phyloP scores from a whole-genome alignment of 2,329 filamentous ascomycete genomes.

The Fusarium chaquense region DNA sequence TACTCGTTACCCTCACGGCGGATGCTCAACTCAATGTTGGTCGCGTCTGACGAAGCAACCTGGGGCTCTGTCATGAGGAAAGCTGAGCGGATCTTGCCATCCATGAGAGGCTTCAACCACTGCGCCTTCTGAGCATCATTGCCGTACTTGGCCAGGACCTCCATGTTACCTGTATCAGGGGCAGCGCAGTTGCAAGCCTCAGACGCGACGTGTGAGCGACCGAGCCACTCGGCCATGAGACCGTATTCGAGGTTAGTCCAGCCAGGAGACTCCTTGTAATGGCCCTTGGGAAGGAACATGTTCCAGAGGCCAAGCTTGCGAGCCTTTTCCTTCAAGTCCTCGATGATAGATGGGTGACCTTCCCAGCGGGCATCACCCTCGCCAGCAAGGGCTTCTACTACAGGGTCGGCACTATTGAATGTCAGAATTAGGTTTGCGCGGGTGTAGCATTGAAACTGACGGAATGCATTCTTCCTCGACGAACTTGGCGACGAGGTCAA shows the following conservation, averaged over 20 bases:
- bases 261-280: conserved; percentile 95
- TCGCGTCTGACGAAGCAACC: conserved; percentile 89
- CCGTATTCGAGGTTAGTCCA: conserved; percentile 97
- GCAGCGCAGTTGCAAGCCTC: conserved; percentile 92
- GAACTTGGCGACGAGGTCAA: conserved; percentile 93
- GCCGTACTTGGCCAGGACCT: conserved; percentile 92
- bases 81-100: conserved; percentile 87
- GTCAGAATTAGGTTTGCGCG: conserved; percentile 16
- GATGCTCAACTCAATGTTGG: conserved; percentile 90
- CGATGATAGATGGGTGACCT: conserved; percentile 81
- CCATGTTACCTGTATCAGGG: conserved; percentile 96
- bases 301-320: conserved; percentile 92
- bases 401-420: conserved; percentile 74
- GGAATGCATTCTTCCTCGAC: conserved; percentile 96
- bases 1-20: conserved; percentile 86
- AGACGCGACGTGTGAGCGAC: conserved; percentile 84
- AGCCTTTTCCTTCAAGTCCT: conserved; percentile 89
- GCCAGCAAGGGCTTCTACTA: conserved; percentile 84
- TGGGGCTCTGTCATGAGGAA: conserved; percentile 96
- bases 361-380: conserved; percentile 82
- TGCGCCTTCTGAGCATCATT: conserved; percentile 84
- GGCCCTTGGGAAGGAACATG: conserved; percentile 94
- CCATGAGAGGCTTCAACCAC: conserved; percentile 85
- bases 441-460: conserved; percentile 57
- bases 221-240: conserved; percentile 95